Evolutionary conservation across 73 alveolate species (phyloP), one percentile per base, ranked within the genome.

Genomic region (Paramecium caudatum): DNA sequence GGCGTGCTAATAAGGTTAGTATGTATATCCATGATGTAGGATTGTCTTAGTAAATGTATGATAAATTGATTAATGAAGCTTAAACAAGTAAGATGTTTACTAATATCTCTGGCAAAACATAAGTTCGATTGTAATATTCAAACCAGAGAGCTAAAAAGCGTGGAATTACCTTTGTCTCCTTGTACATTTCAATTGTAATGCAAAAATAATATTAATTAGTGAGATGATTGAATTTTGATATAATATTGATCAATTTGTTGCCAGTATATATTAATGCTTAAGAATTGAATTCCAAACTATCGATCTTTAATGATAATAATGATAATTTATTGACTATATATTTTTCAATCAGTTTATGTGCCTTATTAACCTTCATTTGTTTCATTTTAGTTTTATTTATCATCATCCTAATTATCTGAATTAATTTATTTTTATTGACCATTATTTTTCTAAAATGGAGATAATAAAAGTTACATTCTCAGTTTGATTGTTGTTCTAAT

Each of bases 111-210:
- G 80, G 80, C 15, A 55, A 43, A 12, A 23, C 30, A 10, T 55
- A 55, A 23, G 80, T 43, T 27, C 30, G 23, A 43, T 55, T 55
- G 23, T 55, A 37, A 55, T 27, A 55, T 10, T 55, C 80, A 27
- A 55, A 55, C 12, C 23, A 43, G 23, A 2, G 6, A 21, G 45
- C 45, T 10, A 55, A 21, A 7, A 55, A 25, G 23, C 13, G 3
- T 23, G 30, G 30, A 55, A 7, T 23, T 27, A 55, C 23, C 30
- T 23, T 27, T 16, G 12, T 55, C 30, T 55, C 12, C 80, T 55
- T 55, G 30, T 27, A 55, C 80, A 55, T 55, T 10, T 55, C 30
- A 55, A 55, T 55, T 9, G n/a, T n/a, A n/a, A n/a, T n/a, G n/a
- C n/a, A n/a, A n/a, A n/a, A n/a, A n/a, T n/a, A n/a, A n/a, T n/a